Percentiles rank a stretch among this genome's conserved stretches.
Evolutionary conservation across 2,329 filamentous ascomycete genomes (phyloP).

Genomic region (Fusarium pininemorale): DNA sequence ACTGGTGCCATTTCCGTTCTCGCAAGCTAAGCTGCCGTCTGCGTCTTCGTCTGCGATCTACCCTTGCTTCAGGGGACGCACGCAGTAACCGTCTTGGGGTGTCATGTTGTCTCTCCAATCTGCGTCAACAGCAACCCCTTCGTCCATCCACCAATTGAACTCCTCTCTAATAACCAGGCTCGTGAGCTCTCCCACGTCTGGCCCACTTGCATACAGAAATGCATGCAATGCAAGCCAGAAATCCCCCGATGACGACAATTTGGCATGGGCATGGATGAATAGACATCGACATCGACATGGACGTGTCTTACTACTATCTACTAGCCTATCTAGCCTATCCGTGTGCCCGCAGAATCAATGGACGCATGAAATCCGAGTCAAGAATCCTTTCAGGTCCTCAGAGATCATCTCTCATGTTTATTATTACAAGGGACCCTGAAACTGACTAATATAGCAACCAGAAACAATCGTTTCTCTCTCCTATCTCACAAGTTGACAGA

Average conservation of each 20-base stretch:
- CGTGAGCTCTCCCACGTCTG: conserved; percentile 26
- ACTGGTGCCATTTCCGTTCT: conserved; percentile 21
- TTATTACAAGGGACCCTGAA: conserved; percentile 16
- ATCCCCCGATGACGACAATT: conserved; percentile 38
- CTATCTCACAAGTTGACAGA: neutral
- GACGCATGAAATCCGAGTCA: conserved; percentile 23
- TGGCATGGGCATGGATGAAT: conserved; percentile 13
- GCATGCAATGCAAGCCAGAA: conserved; percentile 32
- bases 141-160: conserved; percentile 27
- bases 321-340: conserved; percentile 4
- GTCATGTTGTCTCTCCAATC: conserved; percentile 30
- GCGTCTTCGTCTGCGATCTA: conserved; percentile 21
- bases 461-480: neutral
- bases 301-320: conserved; percentile 9
- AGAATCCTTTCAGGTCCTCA: conserved; percentile 13
- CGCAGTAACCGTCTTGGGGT: conserved; percentile 15
- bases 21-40: conserved; percentile 17
- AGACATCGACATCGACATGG: neutral
- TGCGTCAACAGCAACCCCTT: conserved; percentile 23
- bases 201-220: conserved; percentile 25
- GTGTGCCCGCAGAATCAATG: conserved; percentile 7
- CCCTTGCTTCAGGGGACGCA: conserved; percentile 28
- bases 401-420: neutral
- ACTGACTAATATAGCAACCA: neutral
- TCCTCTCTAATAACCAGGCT: conserved; percentile 24